Evolutionary conservation across 108 stramenopile genomes (phyloP), one percentile per base, ranked within the genome.

Genomic region (Stephanodiscus triporus): DNA sequence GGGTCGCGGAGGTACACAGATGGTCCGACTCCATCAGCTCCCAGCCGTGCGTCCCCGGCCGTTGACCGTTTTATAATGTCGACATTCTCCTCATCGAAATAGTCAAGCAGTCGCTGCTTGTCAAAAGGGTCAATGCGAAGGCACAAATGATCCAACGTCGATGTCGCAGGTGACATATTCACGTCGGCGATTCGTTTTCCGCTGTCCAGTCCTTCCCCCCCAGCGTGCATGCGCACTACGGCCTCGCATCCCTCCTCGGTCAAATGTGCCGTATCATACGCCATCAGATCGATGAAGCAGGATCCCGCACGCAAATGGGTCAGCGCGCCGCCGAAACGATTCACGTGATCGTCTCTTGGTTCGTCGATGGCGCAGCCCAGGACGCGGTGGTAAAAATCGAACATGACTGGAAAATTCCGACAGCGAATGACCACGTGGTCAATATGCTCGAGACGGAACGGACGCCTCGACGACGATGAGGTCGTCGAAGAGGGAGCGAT

Each of bases 251-350:
- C 82, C 19, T 75, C 73, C 8, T 70, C 63, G 19, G 68, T 76
- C 60, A 83, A 71, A 63, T 69, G 70, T 14, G 54, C 49, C 13
- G 22, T 30, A 77, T 83, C 82, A 60, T 79, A 79, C 27, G 62
- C 30, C 23, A 85, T 20, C 19, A 85, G 59, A 75, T 85, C 85
- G 19, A 85, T 85, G 48, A 74, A 73, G 60, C 77, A 66, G 48
- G 72, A 53, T 17, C 85, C 85, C 7, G 81, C 85, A 22, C 85
- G 54, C 57, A 85, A 66, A 75, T 85, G 85, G 9, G 85, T 79
- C 17, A 85, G 51, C 24, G 72, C 72, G 8, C 85, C 85, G n/a
- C 76, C 77, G 38, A 85, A 82, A 47, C 85, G 81, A 59, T 64
- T 73, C 11, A 85, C 37, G 40, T 82, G 67, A 50, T 76, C 69